phyloP scores from a whole-genome alignment of 495 filamentous ascomycete species.

The Alectoria sarmentosa region DNA sequence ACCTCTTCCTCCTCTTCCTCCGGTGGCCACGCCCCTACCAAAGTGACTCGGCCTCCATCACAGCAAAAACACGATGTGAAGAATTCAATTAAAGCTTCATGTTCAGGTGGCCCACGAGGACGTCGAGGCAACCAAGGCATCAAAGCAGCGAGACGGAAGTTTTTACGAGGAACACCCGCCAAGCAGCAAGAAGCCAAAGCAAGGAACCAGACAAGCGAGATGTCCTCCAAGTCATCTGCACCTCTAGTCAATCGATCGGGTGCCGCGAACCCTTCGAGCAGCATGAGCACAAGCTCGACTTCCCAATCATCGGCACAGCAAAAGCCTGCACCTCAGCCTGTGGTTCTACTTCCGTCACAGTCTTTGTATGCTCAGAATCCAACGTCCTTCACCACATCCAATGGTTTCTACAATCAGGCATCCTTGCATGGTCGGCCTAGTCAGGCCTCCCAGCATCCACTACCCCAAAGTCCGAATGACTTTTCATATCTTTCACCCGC shows the following conservation, averaged over 20 bases:
- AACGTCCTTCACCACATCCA: not conserved
- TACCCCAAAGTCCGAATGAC: not conserved
- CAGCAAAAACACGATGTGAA: not conserved
- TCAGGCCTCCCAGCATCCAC: not conserved
- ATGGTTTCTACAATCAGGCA: not conserved
- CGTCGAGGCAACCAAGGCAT: not conserved
- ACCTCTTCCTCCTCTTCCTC: not conserved
- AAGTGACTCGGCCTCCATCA: not conserved
- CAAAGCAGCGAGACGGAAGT: conserved; percentile 2
- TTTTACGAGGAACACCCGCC: not conserved
- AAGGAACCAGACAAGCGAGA: not conserved
- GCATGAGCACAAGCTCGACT: conserved; percentile 4
- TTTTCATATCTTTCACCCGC: not conserved
- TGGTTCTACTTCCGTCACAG: conserved; percentile 1
- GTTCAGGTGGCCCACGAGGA: not conserved
- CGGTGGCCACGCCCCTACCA: not conserved
- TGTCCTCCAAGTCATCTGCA: not conserved
- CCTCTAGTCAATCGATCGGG: not conserved
- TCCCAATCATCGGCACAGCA: not conserved
- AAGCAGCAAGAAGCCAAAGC: not conserved
- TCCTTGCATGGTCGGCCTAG: not conserved
- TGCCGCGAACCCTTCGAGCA: not conserved
- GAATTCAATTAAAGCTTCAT: not conserved
- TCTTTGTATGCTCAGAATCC: not conserved
- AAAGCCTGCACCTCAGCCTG: not conserved